Base-by-base conservation (phyloP, 164 flowering plant genomes). In the Tetracentron sinense region DNA sequence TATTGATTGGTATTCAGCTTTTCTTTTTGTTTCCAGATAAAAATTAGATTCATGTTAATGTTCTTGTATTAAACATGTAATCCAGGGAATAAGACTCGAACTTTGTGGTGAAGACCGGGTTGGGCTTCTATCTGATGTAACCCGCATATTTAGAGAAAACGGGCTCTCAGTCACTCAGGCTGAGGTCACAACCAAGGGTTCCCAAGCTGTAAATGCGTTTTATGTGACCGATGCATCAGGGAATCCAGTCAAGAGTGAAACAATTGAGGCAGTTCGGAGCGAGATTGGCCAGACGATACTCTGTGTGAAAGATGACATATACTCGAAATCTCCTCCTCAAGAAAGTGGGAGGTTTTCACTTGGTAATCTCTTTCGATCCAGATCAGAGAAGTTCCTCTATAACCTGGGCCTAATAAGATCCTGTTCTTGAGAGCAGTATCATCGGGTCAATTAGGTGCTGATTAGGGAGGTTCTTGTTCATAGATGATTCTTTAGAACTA, bases 71-170 rank as follows among this genome's bases (percentile, higher is more conserved):
- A 7, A 46, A 14, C 55, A 20, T 53, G 48, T 56, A 19, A 25
- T 73, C n/a, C 82, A 92, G 98, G 98, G 98, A 30, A 75, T 88
- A 67, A 78, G 86, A 61, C 81, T 93, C 8, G 97, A 93, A 72
- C 79, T 94, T 2, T 91, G 96, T 60, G 30, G 87, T 16, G 90
- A 89, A 12, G 98, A 94, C 64, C 79, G 95, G 30, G 74, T 72
- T 30, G 92, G 92, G 8, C 83, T 86, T 33, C 69, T 86, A 15
- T 82, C 97, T 1, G 97, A 94, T 27, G 93, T 87, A 26, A 94
- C 98, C 30, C 93, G 97, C 19, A 91, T 89, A 47, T 94, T 91
- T 48, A 80, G 98, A 73, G 98, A 94, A 69, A 87, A 94, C 26
- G 95, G 97, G 21, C 83, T 94, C 2, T 77, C 88, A 4, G 96